A percentile compares a stretch with the other conserved stretches of the same genome.
Evolutionary conservation across 768 basidiomycete genomes (phyloP).

Genomic region (Trametes meyenii): DNA sequence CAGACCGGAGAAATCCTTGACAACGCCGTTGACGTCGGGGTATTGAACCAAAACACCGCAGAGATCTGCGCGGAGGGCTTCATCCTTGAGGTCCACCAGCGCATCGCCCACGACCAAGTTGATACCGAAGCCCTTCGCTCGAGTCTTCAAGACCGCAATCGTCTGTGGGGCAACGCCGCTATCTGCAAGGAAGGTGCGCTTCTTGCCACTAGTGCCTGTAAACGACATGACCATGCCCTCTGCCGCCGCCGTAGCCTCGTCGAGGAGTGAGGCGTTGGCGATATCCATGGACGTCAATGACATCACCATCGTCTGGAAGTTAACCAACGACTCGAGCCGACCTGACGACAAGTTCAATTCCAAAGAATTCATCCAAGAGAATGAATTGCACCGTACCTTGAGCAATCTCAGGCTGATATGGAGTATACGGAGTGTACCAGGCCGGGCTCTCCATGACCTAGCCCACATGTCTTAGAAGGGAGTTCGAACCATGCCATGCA

Average conservation of each 20-base stretch:
- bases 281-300: slow-evolving; percentile 95
- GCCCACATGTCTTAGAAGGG: background rate
- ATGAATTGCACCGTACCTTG: slow-evolving; percentile 62
- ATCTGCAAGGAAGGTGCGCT: slow-evolving; percentile 85
- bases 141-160: slow-evolving; percentile 82
- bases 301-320: slow-evolving; percentile 96
- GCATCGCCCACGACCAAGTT: slow-evolving; percentile 72
- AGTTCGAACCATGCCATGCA: slow-evolving; percentile 9
- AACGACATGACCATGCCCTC: slow-evolving; percentile 98
- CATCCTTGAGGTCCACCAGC: slow-evolving; percentile 50
- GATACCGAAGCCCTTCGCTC: slow-evolving; percentile 94
- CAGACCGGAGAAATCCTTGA: slow-evolving; percentile 72
- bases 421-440: slow-evolving; percentile 98
- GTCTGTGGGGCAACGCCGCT: slow-evolving; percentile 86
- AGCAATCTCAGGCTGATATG: slow-evolving; percentile 97
- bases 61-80: slow-evolving; percentile 58
- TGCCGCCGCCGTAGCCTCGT: slow-evolving; percentile 93
- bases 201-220: slow-evolving; percentile 65
- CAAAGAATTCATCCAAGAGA: background rate
- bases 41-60: slow-evolving; percentile 94
- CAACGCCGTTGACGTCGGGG: slow-evolving; percentile 84
- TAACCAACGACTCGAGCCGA: slow-evolving; percentile 93
- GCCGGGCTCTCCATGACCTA: slow-evolving; percentile 93
- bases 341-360: slow-evolving; percentile 47
- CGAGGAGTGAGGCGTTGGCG: slow-evolving; percentile 93